Conservation (phyloP, 2,329 filamentous ascomycete genomes). For the Colletotrichum cuscutae region DNA sequence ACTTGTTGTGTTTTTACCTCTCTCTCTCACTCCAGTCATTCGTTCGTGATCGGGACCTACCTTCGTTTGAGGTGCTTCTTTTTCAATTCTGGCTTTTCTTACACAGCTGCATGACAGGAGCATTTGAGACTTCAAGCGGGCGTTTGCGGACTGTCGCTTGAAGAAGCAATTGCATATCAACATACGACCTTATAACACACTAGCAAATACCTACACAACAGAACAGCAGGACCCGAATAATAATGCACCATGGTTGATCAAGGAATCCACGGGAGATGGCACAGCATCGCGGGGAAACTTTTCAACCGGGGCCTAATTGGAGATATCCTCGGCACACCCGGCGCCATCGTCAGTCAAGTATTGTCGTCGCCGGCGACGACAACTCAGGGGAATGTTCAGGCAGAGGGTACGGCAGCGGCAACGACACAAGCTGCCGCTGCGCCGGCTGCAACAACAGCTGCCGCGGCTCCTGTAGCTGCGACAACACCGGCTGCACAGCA, state of each 20-base stretch:
- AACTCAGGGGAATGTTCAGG: neutral
- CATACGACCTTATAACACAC: neutral
- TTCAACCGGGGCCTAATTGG: conserved; percentile 11
- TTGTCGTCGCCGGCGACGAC: conserved; percentile 29
- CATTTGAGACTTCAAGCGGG: conserved; percentile 1
- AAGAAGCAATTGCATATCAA: neutral
- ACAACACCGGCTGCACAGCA: neutral
- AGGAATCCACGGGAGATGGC: conserved; percentile 7
- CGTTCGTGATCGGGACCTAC: neutral
- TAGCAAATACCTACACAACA: neutral
- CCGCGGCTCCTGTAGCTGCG: neutral
- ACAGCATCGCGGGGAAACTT: neutral
- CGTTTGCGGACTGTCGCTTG: neutral
- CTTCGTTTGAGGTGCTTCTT: neutral
- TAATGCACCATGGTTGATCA: conserved; percentile 28
- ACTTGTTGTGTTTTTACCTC: neutral
- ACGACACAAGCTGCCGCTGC: conserved; percentile 7
- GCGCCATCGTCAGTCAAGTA: conserved; percentile 13
- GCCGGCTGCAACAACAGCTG: conserved; percentile 14
- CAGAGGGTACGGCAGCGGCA: neutral
- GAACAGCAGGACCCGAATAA: conserved; percentile 8
- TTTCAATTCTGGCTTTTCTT: neutral
- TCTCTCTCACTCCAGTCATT: conserved; percentile 8
- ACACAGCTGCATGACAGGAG: neutral
- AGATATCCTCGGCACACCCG: conserved; percentile 16